Percentiles rank a stretch among this genome's conserved stretches.
Evolutionary conservation across 192 early-diverging fungal genomes (phyloP).

Genomic region (Umbelopsis isabellina): DNA sequence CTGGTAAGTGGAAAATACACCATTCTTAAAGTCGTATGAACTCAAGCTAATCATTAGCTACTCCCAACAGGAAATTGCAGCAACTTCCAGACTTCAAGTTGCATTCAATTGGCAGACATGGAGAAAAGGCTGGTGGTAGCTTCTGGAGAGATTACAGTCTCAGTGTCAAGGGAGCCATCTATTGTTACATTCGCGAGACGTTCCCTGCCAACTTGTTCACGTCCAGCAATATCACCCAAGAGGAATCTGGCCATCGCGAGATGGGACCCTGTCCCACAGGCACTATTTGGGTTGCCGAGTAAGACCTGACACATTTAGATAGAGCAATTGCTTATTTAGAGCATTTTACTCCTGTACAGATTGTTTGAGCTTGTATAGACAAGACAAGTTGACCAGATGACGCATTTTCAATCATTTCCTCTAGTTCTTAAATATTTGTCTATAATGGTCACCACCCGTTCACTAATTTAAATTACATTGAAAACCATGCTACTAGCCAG

Average conservation of each 20-base stretch:
- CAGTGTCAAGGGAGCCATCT: conserved; percentile 25
- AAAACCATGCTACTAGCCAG: not conserved
- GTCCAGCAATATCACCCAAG: not conserved
- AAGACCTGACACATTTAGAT: not conserved
- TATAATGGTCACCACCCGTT: too few species aligned
- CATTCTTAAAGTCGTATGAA: not conserved
- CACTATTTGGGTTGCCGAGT: conserved; percentile 7
- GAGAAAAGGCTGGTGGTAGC: conserved; percentile 21
- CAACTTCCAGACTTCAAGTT: conserved; percentile 30
- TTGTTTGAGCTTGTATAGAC: not conserved
- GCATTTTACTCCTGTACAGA: not conserved
- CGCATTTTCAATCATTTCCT: too few species aligned
- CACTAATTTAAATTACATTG: not conserved
- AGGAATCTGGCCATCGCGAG: not conserved
- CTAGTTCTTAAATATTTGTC: too few species aligned
- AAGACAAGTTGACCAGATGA: not conserved
- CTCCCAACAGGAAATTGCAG: not conserved
- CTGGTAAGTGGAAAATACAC: conserved; percentile 16
- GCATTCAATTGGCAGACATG: conserved; percentile 35
- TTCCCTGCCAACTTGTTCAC: conserved; percentile 18
- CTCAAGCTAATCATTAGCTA: not conserved
- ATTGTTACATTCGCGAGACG: conserved; percentile 39
- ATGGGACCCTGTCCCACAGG: not conserved
- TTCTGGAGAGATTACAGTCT: conserved; percentile 43
- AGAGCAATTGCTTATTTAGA: not conserved